Base-by-base conservation (phyloP, 495 filamentous ascomycete genomes). In the Podospora didyma region DNA sequence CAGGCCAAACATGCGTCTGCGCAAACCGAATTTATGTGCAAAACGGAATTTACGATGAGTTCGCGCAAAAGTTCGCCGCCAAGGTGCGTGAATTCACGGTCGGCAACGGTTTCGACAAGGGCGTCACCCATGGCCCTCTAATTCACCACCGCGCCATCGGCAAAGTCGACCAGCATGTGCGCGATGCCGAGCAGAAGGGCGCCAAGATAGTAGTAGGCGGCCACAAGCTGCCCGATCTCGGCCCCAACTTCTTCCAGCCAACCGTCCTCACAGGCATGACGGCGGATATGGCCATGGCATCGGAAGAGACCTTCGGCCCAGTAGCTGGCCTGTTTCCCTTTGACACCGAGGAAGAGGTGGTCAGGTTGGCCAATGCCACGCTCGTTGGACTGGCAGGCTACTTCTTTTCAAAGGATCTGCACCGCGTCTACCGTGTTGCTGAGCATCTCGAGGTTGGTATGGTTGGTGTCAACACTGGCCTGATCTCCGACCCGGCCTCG, bases 1-100 rank as follows among this genome's bases (percentile, higher is more conserved):
- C 88, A 0, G 92, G 91, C 11, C 91, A 96, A 73, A 96, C 91
- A 0, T 96, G 91, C 65, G 90, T 96, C 19, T 94, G 90, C 60
- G 90, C 90, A 26, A 96, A 95, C 72, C 82, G 90, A 19, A 85
- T 95, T 66, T 95, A 87, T 65, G 80, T 96, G 0, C 91, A 96
- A 66, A 75, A 78, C 26, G 88, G 86, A 21, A 77, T 96, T 51
- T 90, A 93, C 69, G 84, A 94, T 46, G 79, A 85, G 61, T 94
- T 96, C 62, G 80, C 82, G 2, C 62, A 78, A 53, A 82, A 82
- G 47, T 86, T 96, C 47, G 82, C 82, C 22, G 86, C 85, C 57
- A 88, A 89, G 69, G 88, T 95, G 47, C 85, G 81, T 62, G 78
- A 69, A 7, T 92, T 96, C 75, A 86, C 84, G 61, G 83, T 95